Base-by-base conservation (phyloP, 169 alveolate species). In the Eimeria acervulina region DNA sequence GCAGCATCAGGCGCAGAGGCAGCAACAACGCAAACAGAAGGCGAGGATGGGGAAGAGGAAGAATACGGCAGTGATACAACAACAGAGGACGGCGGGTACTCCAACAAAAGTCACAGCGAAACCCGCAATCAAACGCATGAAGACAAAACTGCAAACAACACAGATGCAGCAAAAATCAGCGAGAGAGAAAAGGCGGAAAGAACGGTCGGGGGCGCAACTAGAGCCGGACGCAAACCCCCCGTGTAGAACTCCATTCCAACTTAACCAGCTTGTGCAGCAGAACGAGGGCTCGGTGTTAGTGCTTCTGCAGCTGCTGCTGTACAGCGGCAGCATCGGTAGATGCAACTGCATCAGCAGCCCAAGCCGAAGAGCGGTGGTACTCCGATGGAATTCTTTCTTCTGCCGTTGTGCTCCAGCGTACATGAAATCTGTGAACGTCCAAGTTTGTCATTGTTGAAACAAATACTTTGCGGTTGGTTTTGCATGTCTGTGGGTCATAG, bases 131-230 rank as follows among this genome's bases (percentile, higher is more conserved):
- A 36, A 55, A 36, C 1, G 36, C 26, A 36, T 17, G 78, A 26
- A 84, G 76, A 84, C 59, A 31, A 59, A 4, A 55, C 47, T 17
- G 40, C 4, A 84, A 28, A 52, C 59, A 31, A 84, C 15, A 36
- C 38, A 19, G 78, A 31, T 15, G 59, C 55, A 55, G 61, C 63
- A 26, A 8, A 84, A 33, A 84, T 7, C 36, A 40, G 31, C 4
- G 80, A 84, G 33, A 28, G 78, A 21, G 92, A 84, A 55, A 59
- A 15, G 17, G 92, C 92, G 1, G 92, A 84, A n/a, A 84, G 92
- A 55, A 59, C 92, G 10, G 78, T 84, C 52, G 92, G 92, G 2
- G 92, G 92, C 36, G 21, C 68, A 42, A 26, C 47, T 5, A 12
- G 12, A 38, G 44, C 47, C 1, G 90, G 90, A 42, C 74, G 76